A percentile compares a stretch with the other conserved stretches of the same genome.
phyloP scores from a whole-genome alignment of 2,329 filamentous ascomycete species.

The Pseudovirgaria hyperparasitica region DNA sequence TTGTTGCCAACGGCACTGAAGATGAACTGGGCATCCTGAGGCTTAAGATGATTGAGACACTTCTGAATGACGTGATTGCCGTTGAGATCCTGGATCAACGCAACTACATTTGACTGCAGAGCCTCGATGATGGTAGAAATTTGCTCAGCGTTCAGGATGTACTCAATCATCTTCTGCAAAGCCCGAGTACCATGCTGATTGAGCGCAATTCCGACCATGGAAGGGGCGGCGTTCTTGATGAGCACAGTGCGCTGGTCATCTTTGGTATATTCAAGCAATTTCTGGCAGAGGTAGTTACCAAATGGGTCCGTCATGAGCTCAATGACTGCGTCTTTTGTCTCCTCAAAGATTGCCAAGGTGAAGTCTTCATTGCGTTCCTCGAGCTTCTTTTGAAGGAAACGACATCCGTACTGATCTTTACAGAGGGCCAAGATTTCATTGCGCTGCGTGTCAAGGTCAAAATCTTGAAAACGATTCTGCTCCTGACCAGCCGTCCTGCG shows the following conservation, averaged over 20 bases:
- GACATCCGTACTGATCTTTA: conserved; percentile 96
- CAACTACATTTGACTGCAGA: conserved; percentile 71
- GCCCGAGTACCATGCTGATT: conserved; percentile 96
- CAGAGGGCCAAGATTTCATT: conserved; percentile 82
- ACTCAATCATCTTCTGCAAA: conserved; percentile 99
- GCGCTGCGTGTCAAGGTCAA: conserved; percentile 62
- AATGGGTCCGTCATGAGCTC: conserved; percentile 99
- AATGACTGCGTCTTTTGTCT: conserved; percentile 86
- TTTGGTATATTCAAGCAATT: conserved; percentile 88
- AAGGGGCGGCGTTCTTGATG: conserved; percentile 76
- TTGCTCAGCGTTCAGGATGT: conserved; percentile 75
- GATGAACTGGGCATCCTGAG: conserved; percentile 84
- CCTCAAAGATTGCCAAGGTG: conserved; percentile 84
- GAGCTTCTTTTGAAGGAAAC: conserved; percentile 92
- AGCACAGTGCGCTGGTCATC: conserved; percentile 89
- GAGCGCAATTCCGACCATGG: conserved; percentile 84
- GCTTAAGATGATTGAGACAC: conserved; percentile 85
- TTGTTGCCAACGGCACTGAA: conserved; percentile 83
- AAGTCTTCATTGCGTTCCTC: conserved; percentile 77
- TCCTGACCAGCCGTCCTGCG: conserved; percentile 64
- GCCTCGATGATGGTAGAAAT: conserved; percentile 79
- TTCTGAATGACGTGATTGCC: conserved; percentile 99
- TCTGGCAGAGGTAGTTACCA: conserved; percentile 98
- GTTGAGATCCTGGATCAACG: conserved; percentile 92
- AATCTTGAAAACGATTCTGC: conserved; percentile 68